Evolutionary conservation across 192 early-diverging fungal genomes (phyloP), one percentile per base, ranked within the genome.

Genomic region (Umbelopsis vinacea): DNA sequence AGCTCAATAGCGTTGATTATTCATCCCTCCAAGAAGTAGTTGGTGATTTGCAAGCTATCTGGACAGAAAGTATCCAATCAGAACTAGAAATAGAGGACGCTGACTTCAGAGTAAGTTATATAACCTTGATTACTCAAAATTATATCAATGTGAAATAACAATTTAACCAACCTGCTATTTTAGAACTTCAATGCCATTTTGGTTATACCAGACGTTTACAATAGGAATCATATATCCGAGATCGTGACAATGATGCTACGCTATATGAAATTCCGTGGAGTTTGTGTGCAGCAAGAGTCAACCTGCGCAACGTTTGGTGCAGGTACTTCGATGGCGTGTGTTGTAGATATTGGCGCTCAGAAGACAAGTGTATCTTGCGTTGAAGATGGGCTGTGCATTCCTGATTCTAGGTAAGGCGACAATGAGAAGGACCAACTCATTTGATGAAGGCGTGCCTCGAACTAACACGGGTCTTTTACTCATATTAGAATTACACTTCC

Each of bases 301-400:
- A 82, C 86, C 15, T 92, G 90, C 76, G 95, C 93, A 2, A 90
- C 90, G 0, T 95, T 90, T 84, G 95, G 95, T 55, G 94, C 95
- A 2, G 95, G 95, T 9, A 85, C 95, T 22, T 92, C 94, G 0
- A 84, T 87, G 0, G 93, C 93, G 0, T 95, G 94, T 75, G 91
- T 97, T 17, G 92, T 97, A 4, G 95, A 96, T 70, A 91, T 97
- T 75, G 95, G 95, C 8, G 95, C 95, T 7, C 94, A 97, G 71
- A 93, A 89, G 29, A 95, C 94, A 11, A 94, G 86, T 71, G 81
- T 95, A 23, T 79, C 88, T 0, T 95, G 94, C 70, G 88, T 97
- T 12, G 95, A 97, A 55, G 92, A 95, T 40, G 95, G 95, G 12
- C 85, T 92, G 45, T 92, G 89, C 73, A 76, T 90, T 21, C 86